Evolutionary conservation across 768 basidiomycete species (phyloP), one percentile per base, ranked within the genome.

Genomic region (Hericium alpestre): DNA sequence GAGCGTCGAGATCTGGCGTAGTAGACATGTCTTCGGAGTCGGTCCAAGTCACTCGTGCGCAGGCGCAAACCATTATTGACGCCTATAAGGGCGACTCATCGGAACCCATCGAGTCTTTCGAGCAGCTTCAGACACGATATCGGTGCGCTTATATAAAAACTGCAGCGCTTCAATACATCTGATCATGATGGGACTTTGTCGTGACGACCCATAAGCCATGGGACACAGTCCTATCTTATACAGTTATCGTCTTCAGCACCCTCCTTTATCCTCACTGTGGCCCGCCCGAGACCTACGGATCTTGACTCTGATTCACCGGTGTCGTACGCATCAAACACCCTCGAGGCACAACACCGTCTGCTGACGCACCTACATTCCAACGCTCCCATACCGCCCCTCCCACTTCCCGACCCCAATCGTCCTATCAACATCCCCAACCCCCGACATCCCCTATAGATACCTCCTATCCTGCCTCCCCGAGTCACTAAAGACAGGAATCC

Each of bases 361-460:
- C 54, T 54, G 4, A 43, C 54, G 15, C 54, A 54, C 5, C 43
- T 54, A 11, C 43, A 47, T 13, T 37, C 54, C 12, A 16, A 43
- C 16, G 16, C 38, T 9, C 38, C 52, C 37, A 25, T 53, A 11
- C 52, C 52, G 11, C 40, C 40, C 1, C 41, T 54, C 25, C 54
- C 54, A 12, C n/a, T 27, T 54, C 40, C 54, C 43, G 2, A 43
- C n/a, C 16, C 54, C 54, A 6, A 16, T 43, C n/a, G 39, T 41
- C 16, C 12, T 41, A 12, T 22, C 39, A 7, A 16, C 38, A 13
- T 38, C 41, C 8, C 25, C 27, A 15, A 46, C 15, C 27, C 15
- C 18, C 11, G 27, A 10, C 7, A 8, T 51, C 18, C 79, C 82
- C 4, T 77, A 72, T 65, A 71, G 74, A 39, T 81, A 77, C 66